Evolutionary conservation across 2,329 filamentous ascomycete species (phyloP).

Genomic region (Aspergillus alliaceus): DNA sequence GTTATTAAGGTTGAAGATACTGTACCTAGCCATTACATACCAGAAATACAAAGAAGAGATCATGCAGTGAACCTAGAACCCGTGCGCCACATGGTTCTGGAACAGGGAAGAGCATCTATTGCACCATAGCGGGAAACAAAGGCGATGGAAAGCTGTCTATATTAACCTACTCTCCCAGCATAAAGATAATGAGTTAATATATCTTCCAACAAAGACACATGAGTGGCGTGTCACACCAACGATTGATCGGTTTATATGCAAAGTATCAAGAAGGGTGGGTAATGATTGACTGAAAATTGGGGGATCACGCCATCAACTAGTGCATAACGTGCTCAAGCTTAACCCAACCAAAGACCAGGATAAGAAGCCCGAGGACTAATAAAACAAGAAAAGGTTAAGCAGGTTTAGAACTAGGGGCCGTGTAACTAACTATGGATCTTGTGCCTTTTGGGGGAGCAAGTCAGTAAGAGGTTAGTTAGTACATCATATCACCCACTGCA

Average conservation of each 20-base stretch:
- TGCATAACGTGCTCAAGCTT: constrained; percentile 14
- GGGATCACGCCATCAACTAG: constrained; percentile 14
- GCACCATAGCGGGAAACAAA: not conserved
- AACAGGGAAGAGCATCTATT: not conserved
- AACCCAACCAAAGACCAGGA: not conserved
- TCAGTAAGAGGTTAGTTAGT: no score
- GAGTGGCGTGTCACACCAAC: not conserved
- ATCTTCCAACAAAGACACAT: not conserved
- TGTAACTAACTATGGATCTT: not conserved
- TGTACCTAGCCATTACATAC: no score
- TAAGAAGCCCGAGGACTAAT: not conserved
- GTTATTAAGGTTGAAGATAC: no score
- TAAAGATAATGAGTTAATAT: no score
- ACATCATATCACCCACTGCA: no score
- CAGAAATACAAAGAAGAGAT: no score
- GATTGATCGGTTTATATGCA: not conserved
- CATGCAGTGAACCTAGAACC: not conserved
- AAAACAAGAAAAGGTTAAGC: not conserved
- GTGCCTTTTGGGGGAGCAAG: no score
- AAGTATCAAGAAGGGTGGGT: not conserved
- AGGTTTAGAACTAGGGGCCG: not conserved
- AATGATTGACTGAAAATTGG: not conserved
- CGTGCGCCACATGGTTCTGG: not conserved
- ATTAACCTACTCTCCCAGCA: no score
- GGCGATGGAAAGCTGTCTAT: not conserved